Conservation (phyloP, 2,329 filamentous ascomycete species). For the Apiospora arundinis region DNA sequence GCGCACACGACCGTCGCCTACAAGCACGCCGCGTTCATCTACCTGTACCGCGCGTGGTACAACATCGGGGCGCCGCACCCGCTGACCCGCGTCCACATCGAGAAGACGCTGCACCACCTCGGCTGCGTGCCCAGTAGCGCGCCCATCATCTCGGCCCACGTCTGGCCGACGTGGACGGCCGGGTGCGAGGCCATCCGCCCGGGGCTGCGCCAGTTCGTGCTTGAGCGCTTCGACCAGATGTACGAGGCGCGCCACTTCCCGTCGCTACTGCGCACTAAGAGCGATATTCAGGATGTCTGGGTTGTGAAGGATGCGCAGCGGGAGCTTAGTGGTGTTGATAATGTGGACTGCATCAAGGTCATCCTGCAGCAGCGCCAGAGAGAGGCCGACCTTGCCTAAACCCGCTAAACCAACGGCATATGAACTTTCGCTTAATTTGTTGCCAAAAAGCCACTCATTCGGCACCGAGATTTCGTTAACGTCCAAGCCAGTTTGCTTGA, state of each 20-base stretch:
- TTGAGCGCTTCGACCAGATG: conserved; percentile 36
- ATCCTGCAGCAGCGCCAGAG: conserved; percentile 34
- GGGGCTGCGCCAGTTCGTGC: conserved; percentile 32
- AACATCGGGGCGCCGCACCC: conserved; percentile 27
- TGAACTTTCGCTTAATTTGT: neutral
- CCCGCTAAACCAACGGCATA: neutral
- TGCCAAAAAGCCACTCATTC: neutral
- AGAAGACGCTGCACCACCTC: conserved; percentile 36
- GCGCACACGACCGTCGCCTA: conserved; percentile 39
- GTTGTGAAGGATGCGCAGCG: conserved; percentile 37
- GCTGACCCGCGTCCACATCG: conserved; percentile 27
- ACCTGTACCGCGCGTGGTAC: conserved; percentile 39
- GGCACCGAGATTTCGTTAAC: too few relatives aligned
- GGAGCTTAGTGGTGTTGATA: conserved; percentile 36
- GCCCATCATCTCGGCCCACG: conserved; percentile 38
- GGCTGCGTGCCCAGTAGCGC: conserved; percentile 35
- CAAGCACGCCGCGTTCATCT: conserved; percentile 40
- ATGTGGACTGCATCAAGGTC: conserved; percentile 39
- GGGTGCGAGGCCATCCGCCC: conserved; percentile 40
- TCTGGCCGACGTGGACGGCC: conserved; percentile 42
- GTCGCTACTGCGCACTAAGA: conserved; percentile 35
- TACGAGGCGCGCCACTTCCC: conserved; percentile 38
- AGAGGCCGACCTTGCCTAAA: conserved; percentile 30
- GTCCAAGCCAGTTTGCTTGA: too few relatives aligned
- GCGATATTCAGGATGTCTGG: conserved; percentile 42